Base-by-base conservation (phyloP, 208 protist species). In the Trypanosoma caninum region DNA sequence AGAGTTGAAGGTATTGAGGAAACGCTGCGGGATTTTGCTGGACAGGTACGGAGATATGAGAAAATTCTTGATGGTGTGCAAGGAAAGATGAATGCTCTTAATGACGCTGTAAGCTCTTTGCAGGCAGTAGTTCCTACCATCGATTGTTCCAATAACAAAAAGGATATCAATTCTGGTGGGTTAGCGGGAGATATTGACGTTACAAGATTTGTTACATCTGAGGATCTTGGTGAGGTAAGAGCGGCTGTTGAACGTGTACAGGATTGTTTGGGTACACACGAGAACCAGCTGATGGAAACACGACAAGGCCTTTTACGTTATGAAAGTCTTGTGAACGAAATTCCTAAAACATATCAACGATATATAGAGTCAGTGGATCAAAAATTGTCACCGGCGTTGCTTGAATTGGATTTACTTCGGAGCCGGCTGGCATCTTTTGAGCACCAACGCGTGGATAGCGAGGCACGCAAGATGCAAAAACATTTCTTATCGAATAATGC, bases 371-470 rank as follows among this genome's bases (percentile, higher is more conserved):
- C 20, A 18, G 14, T 67, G 4, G 51, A 67, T 31, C 16, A 52
- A n/a, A 67, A 67, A 25, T 50, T 67, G 27, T 47, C 61, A 33
- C 48, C 48, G 2, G 30, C 40, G 16, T 57, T 67, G 25, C 16
- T 57, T 27, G 40, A 67, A 33, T 59, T 59, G 23, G 51, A 57
- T 28, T 16, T 67, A 8, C 42, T 67, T 14, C n/a, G 41, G 1
- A 48, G 54, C 18, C 3, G 41, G 33, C n/a, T 59, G 23, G 41
- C 41, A 10, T 31, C 48, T 33, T 31, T 67, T 2, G 61, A 59
- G 31, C 10, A 34, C 11, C 9, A 28, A 30, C 31, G 18, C 31
- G 25, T 27, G 31, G 28, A 48, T 16, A 35, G 27, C 23, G n/a
- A 38, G 28, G 5, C 22, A 13, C 10, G 10, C 20, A 44, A 68